Percentiles rank a stretch among this genome's conserved stretches.
phyloP scores from a whole-genome alignment of 768 basidiomycete species.

The Termitomyces bulborhizus region DNA sequence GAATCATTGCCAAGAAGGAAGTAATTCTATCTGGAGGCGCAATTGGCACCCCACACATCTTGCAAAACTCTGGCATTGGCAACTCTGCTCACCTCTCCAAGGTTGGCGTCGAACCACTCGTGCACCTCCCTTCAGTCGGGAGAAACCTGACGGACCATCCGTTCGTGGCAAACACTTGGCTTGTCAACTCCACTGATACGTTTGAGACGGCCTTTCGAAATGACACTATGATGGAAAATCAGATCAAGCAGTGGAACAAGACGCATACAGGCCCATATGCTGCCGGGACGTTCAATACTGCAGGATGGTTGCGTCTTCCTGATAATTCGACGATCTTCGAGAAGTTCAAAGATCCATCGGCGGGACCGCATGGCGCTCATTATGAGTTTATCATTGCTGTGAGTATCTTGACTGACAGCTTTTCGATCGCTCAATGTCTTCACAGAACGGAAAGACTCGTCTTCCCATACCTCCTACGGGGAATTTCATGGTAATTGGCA shows the following conservation, averaged over 20 bases:
- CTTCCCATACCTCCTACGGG: constrained; percentile 19
- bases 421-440: not conserved
- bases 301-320: constrained; percentile 21
- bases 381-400: constrained; percentile 25
- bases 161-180: constrained; percentile 21
- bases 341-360: constrained; percentile 20
- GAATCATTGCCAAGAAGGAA: constrained; percentile 22
- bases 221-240: constrained; percentile 12
- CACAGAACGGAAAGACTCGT: constrained; percentile 17
- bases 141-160: constrained; percentile 25
- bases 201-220: constrained; percentile 20
- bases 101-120: constrained; percentile 17
- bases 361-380: constrained; percentile 21
- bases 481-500: constrained; percentile 21
- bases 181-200: constrained; percentile 20
- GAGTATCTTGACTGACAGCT: constrained; percentile 10
- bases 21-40: constrained; percentile 26
- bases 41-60: constrained; percentile 23
- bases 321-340: constrained; percentile 16
- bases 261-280: constrained; percentile 16
- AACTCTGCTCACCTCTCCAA: constrained; percentile 10
- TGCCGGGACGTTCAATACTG: constrained; percentile 13
- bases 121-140: constrained; percentile 24
- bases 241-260: constrained; percentile 15
- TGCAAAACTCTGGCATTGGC: constrained; percentile 25